Percentiles rank a stretch among this genome's conserved stretches.
phyloP scores from a whole-genome alignment of 441 rosid genomes.

The Populus hybrid region DNA sequence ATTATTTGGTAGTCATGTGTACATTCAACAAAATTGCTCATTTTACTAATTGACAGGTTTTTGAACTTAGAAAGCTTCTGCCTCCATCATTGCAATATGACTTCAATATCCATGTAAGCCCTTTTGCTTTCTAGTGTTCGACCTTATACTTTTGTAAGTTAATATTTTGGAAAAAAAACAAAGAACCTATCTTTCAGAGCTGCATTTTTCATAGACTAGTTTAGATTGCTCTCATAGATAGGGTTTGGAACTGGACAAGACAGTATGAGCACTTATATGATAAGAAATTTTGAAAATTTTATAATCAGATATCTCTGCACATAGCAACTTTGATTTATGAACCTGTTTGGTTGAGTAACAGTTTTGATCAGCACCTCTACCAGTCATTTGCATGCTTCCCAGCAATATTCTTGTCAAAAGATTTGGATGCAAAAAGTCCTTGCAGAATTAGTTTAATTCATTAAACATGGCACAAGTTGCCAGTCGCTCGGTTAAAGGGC shows the following conservation, averaged over 20 bases:
- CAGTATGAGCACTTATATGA: neutral
- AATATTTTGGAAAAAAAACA: neutral
- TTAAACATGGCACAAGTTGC: neutral
- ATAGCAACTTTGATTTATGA: neutral
- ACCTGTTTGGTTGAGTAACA: neutral
- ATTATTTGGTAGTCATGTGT: neutral
- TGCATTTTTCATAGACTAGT: neutral
- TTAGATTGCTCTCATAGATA: neutral
- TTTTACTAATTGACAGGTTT: conserved; percentile 47
- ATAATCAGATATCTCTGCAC: neutral
- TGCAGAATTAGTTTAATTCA: neutral
- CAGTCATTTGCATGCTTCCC: neutral
- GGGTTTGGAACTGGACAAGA: neutral
- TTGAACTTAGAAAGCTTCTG: conserved; percentile 89
- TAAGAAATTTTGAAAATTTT: neutral
- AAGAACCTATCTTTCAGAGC: neutral
- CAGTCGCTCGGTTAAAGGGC: neutral
- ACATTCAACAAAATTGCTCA: neutral
- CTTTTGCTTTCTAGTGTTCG: neutral
- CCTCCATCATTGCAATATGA: conserved; percentile 63
- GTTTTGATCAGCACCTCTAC: neutral
- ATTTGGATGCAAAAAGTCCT: neutral
- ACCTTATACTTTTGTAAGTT: conserved; percentile 9
- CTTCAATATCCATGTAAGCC: conserved; percentile 88
- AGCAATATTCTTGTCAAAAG: neutral